A percentile compares a stretch with the other conserved stretches of the same genome.
Conservation (phyloP, 441 rosid genomes). For the Pelargonium citronellum region DNA sequence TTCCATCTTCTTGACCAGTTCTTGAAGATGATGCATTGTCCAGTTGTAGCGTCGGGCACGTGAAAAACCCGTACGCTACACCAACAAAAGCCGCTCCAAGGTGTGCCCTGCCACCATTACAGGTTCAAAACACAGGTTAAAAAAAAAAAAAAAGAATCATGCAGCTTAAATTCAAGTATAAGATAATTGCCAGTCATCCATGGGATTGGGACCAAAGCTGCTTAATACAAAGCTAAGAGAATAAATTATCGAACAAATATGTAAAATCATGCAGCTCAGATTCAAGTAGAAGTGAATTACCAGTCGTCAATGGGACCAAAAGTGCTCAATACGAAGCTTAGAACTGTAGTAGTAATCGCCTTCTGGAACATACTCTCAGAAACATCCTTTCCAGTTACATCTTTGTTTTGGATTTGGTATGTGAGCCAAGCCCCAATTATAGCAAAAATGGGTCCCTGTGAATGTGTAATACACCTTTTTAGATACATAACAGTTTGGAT, state of each 20-base stretch:
- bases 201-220: not conserved
- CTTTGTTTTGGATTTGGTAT: conserved; percentile 57
- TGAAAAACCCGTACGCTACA: conserved; percentile 49
- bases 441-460: conserved; percentile 72
- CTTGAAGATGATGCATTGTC: conserved; percentile 40
- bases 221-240: no score
- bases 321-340: conserved; percentile 57
- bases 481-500: not conserved
- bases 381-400: conserved; percentile 35
- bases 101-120: conserved; percentile 48
- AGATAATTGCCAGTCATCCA: no score
- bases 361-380: conserved; percentile 57
- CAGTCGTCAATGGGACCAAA: conserved; percentile 67
- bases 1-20: conserved; percentile 47
- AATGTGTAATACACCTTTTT: conserved; percentile 14
- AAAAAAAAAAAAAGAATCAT: conserved; percentile 19
- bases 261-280: not conserved
- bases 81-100: conserved; percentile 65
- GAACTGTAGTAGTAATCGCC: conserved; percentile 54
- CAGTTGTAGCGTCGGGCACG: conserved; percentile 53
- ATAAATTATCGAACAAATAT: not conserved
- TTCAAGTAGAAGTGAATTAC: conserved; percentile 25
- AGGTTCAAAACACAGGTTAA: not conserved
- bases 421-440: conserved; percentile 83
- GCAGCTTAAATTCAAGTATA: no score